phyloP scores from a whole-genome alignment of 345 rosid species.

The Pugionium cornutum region DNA sequence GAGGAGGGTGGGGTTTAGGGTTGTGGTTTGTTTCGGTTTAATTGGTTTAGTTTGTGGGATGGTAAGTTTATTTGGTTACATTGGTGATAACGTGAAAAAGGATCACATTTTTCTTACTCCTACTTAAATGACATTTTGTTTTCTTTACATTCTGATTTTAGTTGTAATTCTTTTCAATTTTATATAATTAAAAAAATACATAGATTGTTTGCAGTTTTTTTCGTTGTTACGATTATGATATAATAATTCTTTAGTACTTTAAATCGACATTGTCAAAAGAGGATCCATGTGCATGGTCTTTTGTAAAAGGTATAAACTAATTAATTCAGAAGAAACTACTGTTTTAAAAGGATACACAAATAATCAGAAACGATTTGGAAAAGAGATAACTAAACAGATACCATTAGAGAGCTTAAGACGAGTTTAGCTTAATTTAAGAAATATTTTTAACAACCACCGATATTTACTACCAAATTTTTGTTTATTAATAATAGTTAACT shows the following conservation, averaged over 20 bases:
- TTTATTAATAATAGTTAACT: too few species aligned
- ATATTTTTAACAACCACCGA: too few species aligned
- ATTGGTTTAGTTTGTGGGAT: slow-evolving; percentile 26
- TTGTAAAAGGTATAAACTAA: too few species aligned
- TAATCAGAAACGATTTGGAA: too few species aligned
- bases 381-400: too few species aligned
- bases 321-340: too few species aligned
- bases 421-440: too few species aligned
- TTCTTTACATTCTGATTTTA: not conserved
- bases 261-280: too few species aligned
- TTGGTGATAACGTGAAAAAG: slow-evolving; percentile 6
- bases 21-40: slow-evolving; percentile 24
- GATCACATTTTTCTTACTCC: slow-evolving; percentile 9
- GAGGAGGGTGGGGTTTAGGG: slow-evolving; percentile 11
- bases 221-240: not conserved
- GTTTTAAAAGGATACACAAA: too few species aligned
- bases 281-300: too few species aligned
- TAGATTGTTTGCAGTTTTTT: not conserved
- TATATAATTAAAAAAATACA: not conserved
- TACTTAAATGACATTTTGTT: not conserved
- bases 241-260: not conserved
- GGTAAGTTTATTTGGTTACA: slow-evolving; percentile 5
- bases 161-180: slow-evolving; percentile 20
- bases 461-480: too few species aligned
- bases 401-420: too few species aligned